Conservation (phyloP, 805 yeast genomes). For the Scheffersomyces stipitis region DNA sequence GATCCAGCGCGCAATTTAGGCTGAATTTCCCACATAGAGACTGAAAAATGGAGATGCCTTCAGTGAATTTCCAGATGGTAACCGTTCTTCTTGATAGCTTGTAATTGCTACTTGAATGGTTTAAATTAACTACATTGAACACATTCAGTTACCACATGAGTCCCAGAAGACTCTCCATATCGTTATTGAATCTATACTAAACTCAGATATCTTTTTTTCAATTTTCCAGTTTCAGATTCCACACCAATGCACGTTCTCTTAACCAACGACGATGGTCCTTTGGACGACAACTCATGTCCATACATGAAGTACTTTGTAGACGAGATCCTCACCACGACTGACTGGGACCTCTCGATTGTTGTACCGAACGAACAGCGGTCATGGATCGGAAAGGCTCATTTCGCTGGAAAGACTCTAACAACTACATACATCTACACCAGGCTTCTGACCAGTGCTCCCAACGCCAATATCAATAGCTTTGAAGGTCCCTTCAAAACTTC, state of each 20-base stretch:
- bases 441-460: slow-evolving; percentile 23
- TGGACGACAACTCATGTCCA: slow-evolving; percentile 75
- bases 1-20: no score
- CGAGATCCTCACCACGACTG: slow-evolving; percentile 59
- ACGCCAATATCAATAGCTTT: slow-evolving; percentile 38
- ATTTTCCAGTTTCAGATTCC: no score
- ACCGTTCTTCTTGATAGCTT: no score
- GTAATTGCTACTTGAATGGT: no score
- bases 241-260: slow-evolving; percentile 54
- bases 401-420: slow-evolving; percentile 68
- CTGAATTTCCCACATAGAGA: no score
- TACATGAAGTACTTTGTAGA: slow-evolving; percentile 80
- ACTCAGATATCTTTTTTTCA: no score
- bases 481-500: slow-evolving; percentile 68
- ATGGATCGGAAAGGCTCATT: slow-evolving; percentile 98
- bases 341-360: slow-evolving; percentile 83
- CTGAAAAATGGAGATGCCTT: no score
- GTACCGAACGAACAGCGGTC: slow-evolving; percentile 86
- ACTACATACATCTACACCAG: slow-evolving; percentile 64
- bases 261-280: slow-evolving; percentile 97
- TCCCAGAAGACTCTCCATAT: no score
- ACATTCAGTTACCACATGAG: no score
- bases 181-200: no score
- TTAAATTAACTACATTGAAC: no score
- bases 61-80: no score